Percentiles rank a stretch among this genome's conserved stretches.
These are phyloP conservation scores for Saccharomyces hybrid DNA, from an alignment of 1,139 yeast genomes.

Conservation along the genomic window DNA sequence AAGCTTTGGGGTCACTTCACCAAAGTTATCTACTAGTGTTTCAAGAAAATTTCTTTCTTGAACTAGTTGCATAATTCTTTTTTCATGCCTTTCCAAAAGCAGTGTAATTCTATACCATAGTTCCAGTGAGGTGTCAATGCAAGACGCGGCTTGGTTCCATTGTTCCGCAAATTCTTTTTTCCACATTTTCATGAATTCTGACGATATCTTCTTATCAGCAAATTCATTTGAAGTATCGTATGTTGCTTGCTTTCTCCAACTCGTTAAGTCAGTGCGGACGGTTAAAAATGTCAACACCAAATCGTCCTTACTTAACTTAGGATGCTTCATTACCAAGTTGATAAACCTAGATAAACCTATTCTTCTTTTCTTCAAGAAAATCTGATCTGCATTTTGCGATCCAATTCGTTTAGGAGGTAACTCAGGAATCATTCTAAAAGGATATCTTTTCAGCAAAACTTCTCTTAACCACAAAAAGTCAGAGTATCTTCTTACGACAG, in stretches of 20 bases:
- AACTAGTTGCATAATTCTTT: constrained; percentile 65
- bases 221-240: constrained; percentile 73
- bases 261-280: constrained; percentile 73
- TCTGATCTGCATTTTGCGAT: constrained; percentile 69
- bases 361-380: constrained; percentile 75
- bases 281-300: constrained; percentile 72
- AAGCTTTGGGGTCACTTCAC: constrained; percentile 38
- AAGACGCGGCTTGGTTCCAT: constrained; percentile 31
- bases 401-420: constrained; percentile 75
- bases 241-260: constrained; percentile 78
- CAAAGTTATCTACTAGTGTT: constrained; percentile 44
- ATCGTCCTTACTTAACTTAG: constrained; percentile 64
- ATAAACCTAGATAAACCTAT: constrained; percentile 75
- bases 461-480: constrained; percentile 89
- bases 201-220: constrained; percentile 51
- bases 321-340: constrained; percentile 77
- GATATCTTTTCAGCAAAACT: constrained; percentile 65
- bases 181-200: constrained; percentile 39
- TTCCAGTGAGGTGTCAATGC: constrained; percentile 34
- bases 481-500: constrained; percentile 77
- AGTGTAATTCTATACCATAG: constrained; percentile 53
- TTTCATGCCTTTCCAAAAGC: constrained; percentile 69
- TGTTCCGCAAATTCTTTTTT: constrained; percentile 33
- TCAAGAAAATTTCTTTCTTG: constrained; percentile 58
- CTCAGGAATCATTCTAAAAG: constrained; percentile 83